These are phyloP conservation scores for Xerocomellus dryophilus DNA, from an alignment of 768 basidiomycete genomes.

Conservation along the genomic window DNA sequence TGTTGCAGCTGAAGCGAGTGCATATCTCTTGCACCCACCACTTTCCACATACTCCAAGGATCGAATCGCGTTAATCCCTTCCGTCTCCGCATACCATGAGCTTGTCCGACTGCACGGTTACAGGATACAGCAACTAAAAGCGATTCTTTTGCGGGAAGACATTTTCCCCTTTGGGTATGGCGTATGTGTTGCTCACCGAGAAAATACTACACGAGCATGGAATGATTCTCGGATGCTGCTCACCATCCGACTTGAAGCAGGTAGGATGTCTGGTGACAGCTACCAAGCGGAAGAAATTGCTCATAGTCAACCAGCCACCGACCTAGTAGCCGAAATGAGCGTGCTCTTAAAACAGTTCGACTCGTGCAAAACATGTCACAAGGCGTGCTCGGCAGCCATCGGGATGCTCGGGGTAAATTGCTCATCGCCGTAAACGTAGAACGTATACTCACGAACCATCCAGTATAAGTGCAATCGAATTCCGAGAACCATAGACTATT, in stretches of 20 bases:
- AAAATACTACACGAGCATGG: slow-evolving; percentile 48
- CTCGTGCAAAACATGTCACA: slow-evolving; percentile 51
- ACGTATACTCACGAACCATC: slow-evolving; percentile 6
- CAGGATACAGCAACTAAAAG: slow-evolving; percentile 51
- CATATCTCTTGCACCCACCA: slow-evolving; percentile 52
- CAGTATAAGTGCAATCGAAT: slow-evolving; percentile 65
- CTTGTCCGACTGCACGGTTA: slow-evolving; percentile 57
- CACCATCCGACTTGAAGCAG: slow-evolving; percentile 49
- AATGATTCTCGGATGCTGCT: slow-evolving; percentile 46
- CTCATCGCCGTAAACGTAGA: neutral
- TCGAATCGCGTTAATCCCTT: slow-evolving; percentile 53
- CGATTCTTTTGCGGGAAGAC: slow-evolving; percentile 53
- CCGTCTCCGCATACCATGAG: slow-evolving; percentile 60
- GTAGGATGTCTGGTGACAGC: slow-evolving; percentile 29
- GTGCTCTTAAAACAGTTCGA: slow-evolving; percentile 44
- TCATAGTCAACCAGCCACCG: slow-evolving; percentile 45
- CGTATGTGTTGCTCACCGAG: slow-evolving; percentile 50
- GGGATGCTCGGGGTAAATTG: slow-evolving; percentile 63
- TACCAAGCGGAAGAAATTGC: neutral
- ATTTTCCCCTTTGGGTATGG: slow-evolving; percentile 76
- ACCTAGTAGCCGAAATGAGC: slow-evolving; percentile 67
- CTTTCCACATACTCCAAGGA: slow-evolving; percentile 51
- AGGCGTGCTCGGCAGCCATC: slow-evolving; percentile 60
- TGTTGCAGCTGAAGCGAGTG: slow-evolving; percentile 56
- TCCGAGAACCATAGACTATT: slow-evolving; percentile 50